These are phyloP conservation scores for Lachnellula subtilissima DNA, from an alignment of 2,329 filamentous ascomycete species.

Conservation along the genomic window DNA sequence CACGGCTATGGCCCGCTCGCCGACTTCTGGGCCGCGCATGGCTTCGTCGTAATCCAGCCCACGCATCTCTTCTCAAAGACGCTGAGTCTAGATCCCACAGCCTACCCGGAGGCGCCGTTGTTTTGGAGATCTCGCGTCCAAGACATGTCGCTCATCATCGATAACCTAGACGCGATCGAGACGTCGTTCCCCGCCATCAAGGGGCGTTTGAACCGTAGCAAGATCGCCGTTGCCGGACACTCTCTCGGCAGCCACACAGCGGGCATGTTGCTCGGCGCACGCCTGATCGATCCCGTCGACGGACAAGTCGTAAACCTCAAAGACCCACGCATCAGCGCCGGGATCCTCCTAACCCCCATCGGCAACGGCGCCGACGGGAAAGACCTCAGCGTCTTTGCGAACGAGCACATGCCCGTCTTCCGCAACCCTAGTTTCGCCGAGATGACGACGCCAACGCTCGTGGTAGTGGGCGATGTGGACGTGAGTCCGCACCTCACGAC, in stretches of 20 bases:
- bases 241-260: slow-evolving; percentile 36
- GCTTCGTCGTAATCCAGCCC: slow-evolving; percentile 41
- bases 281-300: slow-evolving; percentile 32
- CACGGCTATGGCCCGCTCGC: slow-evolving; percentile 39
- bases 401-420: slow-evolving; percentile 31
- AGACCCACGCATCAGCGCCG: slow-evolving; percentile 36
- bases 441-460: slow-evolving; percentile 35
- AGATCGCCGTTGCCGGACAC: slow-evolving; percentile 37
- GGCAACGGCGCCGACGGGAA: slow-evolving; percentile 29
- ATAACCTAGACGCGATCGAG: slow-evolving; percentile 36
- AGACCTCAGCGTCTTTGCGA: slow-evolving; percentile 29
- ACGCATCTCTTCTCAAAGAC: slow-evolving; percentile 37
- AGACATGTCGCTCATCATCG: slow-evolving; percentile 37
- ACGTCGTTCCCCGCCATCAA: slow-evolving; percentile 30
- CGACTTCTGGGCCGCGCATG: slow-evolving; percentile 39
- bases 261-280: slow-evolving; percentile 33
- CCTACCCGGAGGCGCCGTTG: slow-evolving; percentile 19
- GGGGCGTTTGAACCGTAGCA: slow-evolving; percentile 33
- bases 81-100: slow-evolving; percentile 20
- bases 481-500: slow-evolving; percentile 29
- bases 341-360: slow-evolving; percentile 32
- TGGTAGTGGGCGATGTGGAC: slow-evolving; percentile 38
- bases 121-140: slow-evolving; percentile 31
- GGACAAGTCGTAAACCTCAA: slow-evolving; percentile 13
- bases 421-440: slow-evolving; percentile 29